Evolutionary conservation across 208 protist genomes (phyloP).

Genomic region (Leishmania turanica): DNA sequence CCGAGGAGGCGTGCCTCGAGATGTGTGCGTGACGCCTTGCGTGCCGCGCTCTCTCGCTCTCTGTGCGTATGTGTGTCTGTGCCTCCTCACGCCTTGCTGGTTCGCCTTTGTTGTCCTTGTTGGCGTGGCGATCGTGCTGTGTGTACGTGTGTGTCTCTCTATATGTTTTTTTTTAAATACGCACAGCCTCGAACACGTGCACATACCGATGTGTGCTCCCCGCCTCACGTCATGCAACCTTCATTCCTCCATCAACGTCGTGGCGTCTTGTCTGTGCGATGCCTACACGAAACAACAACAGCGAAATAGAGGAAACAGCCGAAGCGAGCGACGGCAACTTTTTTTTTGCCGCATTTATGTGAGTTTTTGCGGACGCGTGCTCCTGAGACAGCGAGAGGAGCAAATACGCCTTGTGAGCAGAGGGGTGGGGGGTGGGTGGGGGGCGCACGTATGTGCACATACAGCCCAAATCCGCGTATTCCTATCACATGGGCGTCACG

Average conservation of each 20-base stretch:
- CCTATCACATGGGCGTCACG: background rate
- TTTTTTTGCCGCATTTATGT: background rate
- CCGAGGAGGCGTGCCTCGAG: background rate
- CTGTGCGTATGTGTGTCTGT: background rate
- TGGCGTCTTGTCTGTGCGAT: background rate
- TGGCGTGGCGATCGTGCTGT: background rate
- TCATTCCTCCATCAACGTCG: background rate
- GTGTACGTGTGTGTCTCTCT: background rate
- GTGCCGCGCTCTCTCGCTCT: background rate
- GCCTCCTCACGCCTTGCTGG: background rate
- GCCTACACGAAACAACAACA: too few relatives aligned
- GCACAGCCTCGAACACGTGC: background rate
- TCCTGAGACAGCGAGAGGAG: background rate
- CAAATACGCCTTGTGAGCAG: background rate
- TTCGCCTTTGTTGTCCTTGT: background rate
- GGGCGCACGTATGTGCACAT: background rate
- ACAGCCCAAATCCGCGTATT: background rate
- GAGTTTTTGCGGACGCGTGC: background rate
- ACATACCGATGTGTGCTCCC: background rate
- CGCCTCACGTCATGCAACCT: background rate
- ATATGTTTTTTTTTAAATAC: background rate
- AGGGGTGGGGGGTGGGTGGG: background rate
- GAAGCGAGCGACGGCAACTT: background rate
- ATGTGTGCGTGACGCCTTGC: background rate
- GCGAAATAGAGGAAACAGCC: background rate